Percentiles rank a stretch among this genome's conserved stretches.
Conservation (phyloP, 371 early-diverging fungal species). For the Nematocida parisii region DNA sequence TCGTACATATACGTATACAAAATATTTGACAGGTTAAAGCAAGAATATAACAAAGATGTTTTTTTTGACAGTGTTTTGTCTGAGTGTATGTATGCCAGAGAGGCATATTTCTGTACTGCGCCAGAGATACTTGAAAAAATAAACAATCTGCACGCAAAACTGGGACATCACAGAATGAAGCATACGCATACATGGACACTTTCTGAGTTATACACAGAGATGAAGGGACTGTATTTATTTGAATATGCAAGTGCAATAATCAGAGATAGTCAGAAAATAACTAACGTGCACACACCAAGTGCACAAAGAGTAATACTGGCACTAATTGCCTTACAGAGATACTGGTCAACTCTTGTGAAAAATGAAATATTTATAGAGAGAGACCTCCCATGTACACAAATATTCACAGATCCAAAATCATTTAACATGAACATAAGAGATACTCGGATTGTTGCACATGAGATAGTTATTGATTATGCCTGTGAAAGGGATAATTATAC, state of each 20-base stretch:
- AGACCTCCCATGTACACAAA: neutral
- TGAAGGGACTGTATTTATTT: neutral
- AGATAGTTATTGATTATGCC: neutral
- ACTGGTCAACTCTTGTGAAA: neutral
- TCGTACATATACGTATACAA: neutral
- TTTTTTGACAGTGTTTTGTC: neutral
- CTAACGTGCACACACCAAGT: too few species aligned
- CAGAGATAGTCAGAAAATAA: too few species aligned
- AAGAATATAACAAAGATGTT: neutral
- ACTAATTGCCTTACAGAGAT: too few species aligned
- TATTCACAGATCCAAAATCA: neutral
- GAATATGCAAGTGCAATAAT: neutral
- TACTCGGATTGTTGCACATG: neutral
- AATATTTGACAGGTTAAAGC: neutral
- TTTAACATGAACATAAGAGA: neutral
- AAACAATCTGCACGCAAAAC: too few species aligned
- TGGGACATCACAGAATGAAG: neutral
- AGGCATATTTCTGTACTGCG: neutral
- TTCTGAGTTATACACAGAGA: neutral
- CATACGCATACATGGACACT: neutral
- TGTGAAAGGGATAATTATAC: neutral
- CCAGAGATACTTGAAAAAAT: neutral
- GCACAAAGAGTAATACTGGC: too few species aligned
- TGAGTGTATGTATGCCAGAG: slow-evolving; percentile 3
- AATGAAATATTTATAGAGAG: neutral